Percentiles rank a stretch among this genome's conserved stretches.
Conservation (phyloP, 176 grass and related monocot species). For the Oryza officinalis region DNA sequence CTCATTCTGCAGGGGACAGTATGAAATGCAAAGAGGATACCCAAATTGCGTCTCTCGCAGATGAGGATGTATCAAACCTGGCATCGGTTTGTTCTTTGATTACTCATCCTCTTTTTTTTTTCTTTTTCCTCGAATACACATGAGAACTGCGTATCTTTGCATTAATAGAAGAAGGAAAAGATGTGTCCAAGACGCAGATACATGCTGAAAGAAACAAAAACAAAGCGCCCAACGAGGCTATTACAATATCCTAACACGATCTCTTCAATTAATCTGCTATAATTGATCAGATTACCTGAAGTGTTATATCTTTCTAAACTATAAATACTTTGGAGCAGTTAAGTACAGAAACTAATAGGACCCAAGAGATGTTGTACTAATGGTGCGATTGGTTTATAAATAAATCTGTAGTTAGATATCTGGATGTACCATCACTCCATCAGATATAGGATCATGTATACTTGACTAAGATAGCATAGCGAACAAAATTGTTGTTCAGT, state of each 20-base stretch:
- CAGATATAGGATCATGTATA: neutral
- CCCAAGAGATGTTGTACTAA: neutral
- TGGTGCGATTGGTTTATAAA: neutral
- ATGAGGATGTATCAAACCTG: slow-evolving; percentile 13
- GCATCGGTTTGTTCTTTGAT: slow-evolving; percentile 23
- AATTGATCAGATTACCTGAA: neutral
- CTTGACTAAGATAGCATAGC: neutral
- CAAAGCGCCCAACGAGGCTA: too few relatives aligned
- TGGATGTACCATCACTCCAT: neutral
- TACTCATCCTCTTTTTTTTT: neutral
- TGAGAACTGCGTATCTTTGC: too few relatives aligned
- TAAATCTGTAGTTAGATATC: neutral
- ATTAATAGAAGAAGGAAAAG: too few relatives aligned
- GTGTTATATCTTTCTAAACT: neutral
- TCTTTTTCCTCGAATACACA: too few relatives aligned
- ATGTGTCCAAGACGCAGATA: too few relatives aligned
- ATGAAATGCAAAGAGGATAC: slow-evolving; percentile 21
- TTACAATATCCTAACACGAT: neutral
- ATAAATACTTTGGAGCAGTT: neutral
- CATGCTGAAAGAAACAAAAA: too few relatives aligned
- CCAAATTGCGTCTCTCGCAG: neutral
- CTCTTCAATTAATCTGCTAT: neutral
- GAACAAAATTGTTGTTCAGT: neutral
- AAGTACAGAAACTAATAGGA: neutral
- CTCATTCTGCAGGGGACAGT: slow-evolving; percentile 33